These are phyloP conservation scores for Podospora tetraspora DNA, from an alignment of 495 filamentous ascomycete genomes.

Conservation along the genomic window DNA sequence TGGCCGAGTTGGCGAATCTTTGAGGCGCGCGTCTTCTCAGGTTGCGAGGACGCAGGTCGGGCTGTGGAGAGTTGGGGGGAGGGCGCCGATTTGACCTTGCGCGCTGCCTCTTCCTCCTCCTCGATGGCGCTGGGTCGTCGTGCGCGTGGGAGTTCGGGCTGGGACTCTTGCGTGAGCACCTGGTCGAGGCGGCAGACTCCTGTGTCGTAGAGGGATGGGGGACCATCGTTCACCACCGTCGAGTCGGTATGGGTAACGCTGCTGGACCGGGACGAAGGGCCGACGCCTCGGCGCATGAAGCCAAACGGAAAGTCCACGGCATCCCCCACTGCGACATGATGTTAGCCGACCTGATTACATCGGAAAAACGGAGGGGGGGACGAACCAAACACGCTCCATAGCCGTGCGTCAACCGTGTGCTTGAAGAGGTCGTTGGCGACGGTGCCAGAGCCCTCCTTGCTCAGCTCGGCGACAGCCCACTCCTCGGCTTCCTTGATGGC, in stretches of 20 bases:
- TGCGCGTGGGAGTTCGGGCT: background rate
- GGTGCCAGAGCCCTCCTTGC: conserved; percentile 18
- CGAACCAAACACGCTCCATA: conserved; percentile 25
- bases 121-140: conserved; percentile 4
- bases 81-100: background rate
- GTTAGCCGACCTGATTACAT: background rate
- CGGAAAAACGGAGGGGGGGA: background rate
- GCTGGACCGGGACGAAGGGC: background rate
- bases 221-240: background rate
- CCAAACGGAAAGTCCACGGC: conserved; percentile 26
- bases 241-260: background rate
- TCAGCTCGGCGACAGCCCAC: conserved; percentile 23
- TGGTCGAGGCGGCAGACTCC: conserved; percentile 8
- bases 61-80: background rate
- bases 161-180: background rate
- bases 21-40: conserved; percentile 1
- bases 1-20: conserved; percentile 6
- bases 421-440: conserved; percentile 30
- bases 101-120: conserved; percentile 2
- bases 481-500: conserved; percentile 31
- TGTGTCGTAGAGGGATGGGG: conserved; percentile 1
- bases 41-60: background rate
- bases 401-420: conserved; percentile 25
- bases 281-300: conserved; percentile 22
- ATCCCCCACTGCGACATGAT: conserved; percentile 18